phyloP scores from a whole-genome alignment of 345 rosid species.

The Triadica sebifera region DNA sequence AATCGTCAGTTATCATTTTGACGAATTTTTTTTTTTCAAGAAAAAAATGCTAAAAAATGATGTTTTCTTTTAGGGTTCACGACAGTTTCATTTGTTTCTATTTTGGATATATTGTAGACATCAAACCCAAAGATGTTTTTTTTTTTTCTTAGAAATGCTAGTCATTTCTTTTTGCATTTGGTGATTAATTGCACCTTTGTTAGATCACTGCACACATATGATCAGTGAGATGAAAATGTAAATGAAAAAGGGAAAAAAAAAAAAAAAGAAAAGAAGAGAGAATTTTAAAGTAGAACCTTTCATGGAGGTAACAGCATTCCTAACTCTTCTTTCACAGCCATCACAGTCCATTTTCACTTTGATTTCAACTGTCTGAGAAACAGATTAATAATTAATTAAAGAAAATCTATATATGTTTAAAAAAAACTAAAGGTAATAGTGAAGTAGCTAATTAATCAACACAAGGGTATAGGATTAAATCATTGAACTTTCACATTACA shows the following conservation, averaged over 20 bases:
- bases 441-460: too few species aligned
- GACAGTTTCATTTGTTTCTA: constrained; percentile 3
- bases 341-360: constrained; percentile 98
- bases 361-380: constrained; percentile 83
- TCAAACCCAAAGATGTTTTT: background rate
- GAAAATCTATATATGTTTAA: background rate
- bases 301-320: constrained; percentile 63
- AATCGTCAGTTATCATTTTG: background rate
- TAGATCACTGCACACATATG: background rate
- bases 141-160: background rate
- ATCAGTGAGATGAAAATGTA: background rate
- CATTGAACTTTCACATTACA: too few species aligned
- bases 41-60: background rate
- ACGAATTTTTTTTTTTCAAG: too few species aligned
- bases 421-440: too few species aligned
- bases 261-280: background rate
- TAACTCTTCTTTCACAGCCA: constrained; percentile 92
- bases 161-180: background rate
- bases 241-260: background rate
- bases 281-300: constrained; percentile 47
- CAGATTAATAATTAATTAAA: background rate
- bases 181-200: background rate
- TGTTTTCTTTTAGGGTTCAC: background rate
- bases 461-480: too few species aligned
- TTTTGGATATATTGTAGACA: background rate